Conservation (phyloP, 176 grass and related monocot genomes). For the Dactylis glomerata region DNA sequence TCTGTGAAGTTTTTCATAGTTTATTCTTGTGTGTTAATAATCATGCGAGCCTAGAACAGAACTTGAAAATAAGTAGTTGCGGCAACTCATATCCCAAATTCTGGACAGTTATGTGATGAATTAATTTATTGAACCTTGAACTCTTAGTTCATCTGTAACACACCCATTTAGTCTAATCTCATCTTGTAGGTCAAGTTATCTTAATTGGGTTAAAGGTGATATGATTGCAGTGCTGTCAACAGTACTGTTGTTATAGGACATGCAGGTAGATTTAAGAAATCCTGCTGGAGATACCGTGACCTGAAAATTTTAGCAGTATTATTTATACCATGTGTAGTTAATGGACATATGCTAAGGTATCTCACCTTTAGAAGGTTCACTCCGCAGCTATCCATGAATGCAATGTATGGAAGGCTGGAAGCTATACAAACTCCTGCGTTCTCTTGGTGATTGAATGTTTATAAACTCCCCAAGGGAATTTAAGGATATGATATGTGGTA, state of each 20-base stretch:
- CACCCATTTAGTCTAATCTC: background rate
- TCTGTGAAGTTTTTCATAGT: conserved; percentile 1
- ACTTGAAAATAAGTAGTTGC: background rate
- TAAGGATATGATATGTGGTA: conserved; percentile 9
- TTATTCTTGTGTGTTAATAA: background rate
- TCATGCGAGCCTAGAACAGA: background rate
- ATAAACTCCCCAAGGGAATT: background rate
- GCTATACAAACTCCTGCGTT: conserved; percentile 14
- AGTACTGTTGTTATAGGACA: background rate
- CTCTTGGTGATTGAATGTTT: conserved; percentile 6
- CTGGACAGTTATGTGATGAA: background rate
- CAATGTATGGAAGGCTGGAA: background rate
- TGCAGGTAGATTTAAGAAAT: conserved; percentile 11
- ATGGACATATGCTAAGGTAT: background rate
- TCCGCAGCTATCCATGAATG: background rate
- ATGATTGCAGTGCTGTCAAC: background rate
- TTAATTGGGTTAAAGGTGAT: conserved; percentile 4
- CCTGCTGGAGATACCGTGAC: background rate
- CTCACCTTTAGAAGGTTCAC: conserved; percentile 3
- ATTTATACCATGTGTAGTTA: background rate
- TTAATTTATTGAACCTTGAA: background rate
- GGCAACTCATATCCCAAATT: background rate
- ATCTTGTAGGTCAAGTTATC: background rate
- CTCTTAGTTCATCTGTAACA: background rate
- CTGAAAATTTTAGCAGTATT: conserved; percentile 16